Conservation (phyloP, 257 asterid genomes). For the Thymus mandschuricus region DNA sequence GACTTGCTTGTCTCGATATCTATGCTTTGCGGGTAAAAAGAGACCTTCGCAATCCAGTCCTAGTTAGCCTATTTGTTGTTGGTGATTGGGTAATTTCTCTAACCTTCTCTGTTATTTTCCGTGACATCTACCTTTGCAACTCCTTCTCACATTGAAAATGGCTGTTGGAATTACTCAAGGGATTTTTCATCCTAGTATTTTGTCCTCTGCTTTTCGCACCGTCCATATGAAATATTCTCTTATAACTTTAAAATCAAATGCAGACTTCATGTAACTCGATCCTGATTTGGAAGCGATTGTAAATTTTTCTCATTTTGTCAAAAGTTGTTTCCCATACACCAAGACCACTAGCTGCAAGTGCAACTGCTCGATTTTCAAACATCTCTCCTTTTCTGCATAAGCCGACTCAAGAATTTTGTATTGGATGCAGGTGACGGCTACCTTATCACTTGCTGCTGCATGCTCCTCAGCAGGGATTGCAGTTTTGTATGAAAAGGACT, state of each 20-base stretch:
- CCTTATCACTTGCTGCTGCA: constrained; percentile 95
- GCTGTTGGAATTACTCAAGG: neutral
- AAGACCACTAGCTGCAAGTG: neutral
- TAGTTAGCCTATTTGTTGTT: constrained; percentile 88
- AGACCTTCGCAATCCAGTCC: constrained; percentile 78
- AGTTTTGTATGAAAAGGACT: constrained; percentile 76
- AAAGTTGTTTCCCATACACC: neutral
- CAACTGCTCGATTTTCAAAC: neutral
- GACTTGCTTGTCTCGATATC: constrained; percentile 80
- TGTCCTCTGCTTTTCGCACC: constrained; percentile 5
- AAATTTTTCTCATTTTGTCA: neutral
- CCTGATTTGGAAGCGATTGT: constrained; percentile 1
- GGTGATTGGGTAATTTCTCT: constrained; percentile 84
- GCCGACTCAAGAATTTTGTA: constrained; percentile 11
- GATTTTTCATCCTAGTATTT: neutral
- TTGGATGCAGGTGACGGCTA: constrained; percentile 85
- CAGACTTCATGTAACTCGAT: neutral
- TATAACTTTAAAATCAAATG: neutral
- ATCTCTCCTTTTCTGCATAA: neutral
- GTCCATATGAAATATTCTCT: neutral
- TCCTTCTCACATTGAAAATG: neutral
- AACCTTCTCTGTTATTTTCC: constrained; percentile 8
- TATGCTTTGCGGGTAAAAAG: constrained; percentile 76
- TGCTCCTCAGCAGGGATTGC: constrained; percentile 92
- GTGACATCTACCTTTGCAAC: neutral